A percentile compares a stretch with the other conserved stretches of the same genome.
These are phyloP conservation scores for Danielozyma ontarioensis DNA, from an alignment of 805 yeast species.

Conservation along the genomic window DNA sequence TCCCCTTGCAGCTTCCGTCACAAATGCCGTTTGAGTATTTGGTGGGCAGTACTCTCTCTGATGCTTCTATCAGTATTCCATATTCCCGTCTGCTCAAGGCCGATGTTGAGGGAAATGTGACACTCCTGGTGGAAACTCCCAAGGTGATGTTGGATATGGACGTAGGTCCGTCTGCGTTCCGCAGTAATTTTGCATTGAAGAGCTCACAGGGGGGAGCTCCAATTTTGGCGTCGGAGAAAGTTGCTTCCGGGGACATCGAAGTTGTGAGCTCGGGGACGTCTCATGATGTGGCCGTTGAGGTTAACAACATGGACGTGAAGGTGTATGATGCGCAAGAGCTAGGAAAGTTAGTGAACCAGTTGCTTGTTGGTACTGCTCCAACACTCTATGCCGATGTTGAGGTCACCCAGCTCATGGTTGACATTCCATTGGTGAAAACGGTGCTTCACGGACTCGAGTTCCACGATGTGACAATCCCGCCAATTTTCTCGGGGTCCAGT, in stretches of 20 bases:
- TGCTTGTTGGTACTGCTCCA: conserved; percentile 4
- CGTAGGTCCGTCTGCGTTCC: conserved; percentile 4
- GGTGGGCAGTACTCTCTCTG: too few species aligned
- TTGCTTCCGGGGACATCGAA: conserved; percentile 6
- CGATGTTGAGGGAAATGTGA: too few species aligned
- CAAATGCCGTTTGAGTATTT: too few species aligned
- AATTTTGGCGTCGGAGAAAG: too few species aligned
- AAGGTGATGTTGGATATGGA: conserved; percentile 1
- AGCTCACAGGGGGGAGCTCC: conserved; percentile 2
- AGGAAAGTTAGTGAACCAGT: conserved; percentile 11
- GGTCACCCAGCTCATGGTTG: conserved; percentile 8
- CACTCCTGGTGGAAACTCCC: conserved; percentile 1
- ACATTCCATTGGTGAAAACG: conserved; percentile 6
- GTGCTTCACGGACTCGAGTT: too few species aligned
- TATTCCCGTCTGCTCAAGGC: conserved; percentile 4
- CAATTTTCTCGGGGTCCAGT: too few species aligned
- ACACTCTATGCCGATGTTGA: conserved; percentile 7
- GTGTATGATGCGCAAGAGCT: conserved; percentile 6
- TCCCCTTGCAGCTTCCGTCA: conserved; percentile 11
- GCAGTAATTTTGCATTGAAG: conserved; percentile 4
- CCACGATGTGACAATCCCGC: too few species aligned
- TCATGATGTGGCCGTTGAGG: too few species aligned
- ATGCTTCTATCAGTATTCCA: conserved; percentile 1
- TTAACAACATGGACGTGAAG: conserved; percentile 7
- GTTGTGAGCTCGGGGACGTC: too few species aligned